Conservation (phyloP, 352 stramenopile genomes). For the Thraustochytrium striatum region DNA sequence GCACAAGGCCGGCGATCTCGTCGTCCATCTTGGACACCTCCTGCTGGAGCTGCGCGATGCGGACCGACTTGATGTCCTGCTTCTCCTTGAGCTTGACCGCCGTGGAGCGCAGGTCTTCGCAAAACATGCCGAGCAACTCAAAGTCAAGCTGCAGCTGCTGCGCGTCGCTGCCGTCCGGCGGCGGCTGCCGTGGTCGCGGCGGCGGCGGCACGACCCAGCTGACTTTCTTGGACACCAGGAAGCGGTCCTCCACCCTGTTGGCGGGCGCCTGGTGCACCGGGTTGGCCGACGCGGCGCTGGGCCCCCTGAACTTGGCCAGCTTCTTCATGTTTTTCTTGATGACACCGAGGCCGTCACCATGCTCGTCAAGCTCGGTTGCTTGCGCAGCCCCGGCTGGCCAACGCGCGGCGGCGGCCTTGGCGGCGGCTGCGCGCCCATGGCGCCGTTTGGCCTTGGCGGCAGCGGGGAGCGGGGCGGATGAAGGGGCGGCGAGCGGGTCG, state of each 20-base stretch:
- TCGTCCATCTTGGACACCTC: slow-evolving; percentile 17
- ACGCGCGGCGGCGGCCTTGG: background rate
- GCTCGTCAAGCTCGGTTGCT: background rate
- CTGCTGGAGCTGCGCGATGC: background rate
- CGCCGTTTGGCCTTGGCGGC: too few species aligned
- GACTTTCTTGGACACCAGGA: slow-evolving; percentile 11
- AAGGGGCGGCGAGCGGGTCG: too few species aligned
- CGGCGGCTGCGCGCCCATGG: background rate
- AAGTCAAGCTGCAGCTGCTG: slow-evolving; percentile 8
- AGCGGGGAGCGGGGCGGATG: too few species aligned
- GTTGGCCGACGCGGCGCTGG: background rate
- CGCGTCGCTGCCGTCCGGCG: slow-evolving; percentile 7
- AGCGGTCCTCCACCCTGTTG: background rate
- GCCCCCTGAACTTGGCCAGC: background rate
- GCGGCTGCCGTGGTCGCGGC: background rate
- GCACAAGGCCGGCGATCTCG: slow-evolving; percentile 34
- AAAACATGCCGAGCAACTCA: slow-evolving; percentile 35
- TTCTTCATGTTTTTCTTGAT: background rate
- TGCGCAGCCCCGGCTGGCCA: background rate
- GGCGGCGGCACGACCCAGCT: slow-evolving; percentile 15
- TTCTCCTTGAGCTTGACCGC: slow-evolving; percentile 23
- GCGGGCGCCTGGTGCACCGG: background rate
- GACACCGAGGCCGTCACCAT: background rate
- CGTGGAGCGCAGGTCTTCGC: slow-evolving; percentile 35
- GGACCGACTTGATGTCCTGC: background rate